Conservation (phyloP, 75 land plant genomes). For the Pinus tabuliformis region DNA sequence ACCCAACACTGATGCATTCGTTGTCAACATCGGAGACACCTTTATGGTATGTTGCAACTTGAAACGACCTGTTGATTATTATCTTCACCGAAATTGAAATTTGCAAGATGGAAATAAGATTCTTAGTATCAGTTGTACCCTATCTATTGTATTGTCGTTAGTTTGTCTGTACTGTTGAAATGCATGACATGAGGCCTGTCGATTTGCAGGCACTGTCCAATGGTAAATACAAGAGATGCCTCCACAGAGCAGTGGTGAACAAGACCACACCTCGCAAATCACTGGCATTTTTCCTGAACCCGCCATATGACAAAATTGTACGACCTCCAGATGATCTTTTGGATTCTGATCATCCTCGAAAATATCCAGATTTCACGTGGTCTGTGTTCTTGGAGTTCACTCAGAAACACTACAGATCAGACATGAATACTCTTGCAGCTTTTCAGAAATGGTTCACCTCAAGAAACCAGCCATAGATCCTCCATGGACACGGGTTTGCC, state of each 20-base stretch:
- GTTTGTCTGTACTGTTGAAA: no score
- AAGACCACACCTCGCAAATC: constrained; percentile 51
- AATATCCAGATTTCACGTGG: constrained; percentile 81
- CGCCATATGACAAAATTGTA: constrained; percentile 47
- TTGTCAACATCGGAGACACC: constrained; percentile 65
- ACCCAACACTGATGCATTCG: constrained; percentile 36
- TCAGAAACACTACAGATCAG: constrained; percentile 77
- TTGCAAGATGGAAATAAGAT: no score
- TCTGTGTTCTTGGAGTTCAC: constrained; percentile 58
- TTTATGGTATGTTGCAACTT: constrained; percentile 34
- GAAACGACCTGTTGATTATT: no score
- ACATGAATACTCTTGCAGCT: constrained; percentile 61
- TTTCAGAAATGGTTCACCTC: constrained; percentile 37
- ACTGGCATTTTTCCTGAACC: constrained; percentile 72
- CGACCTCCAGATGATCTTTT: constrained; percentile 48
- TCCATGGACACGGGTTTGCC: no score
- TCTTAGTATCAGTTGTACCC: no score
- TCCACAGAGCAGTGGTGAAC: constrained; percentile 79
- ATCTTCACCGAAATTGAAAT: no score
- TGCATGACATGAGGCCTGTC: no score
- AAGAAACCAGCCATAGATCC: no score
- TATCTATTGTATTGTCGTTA: no score
- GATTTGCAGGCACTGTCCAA: constrained; percentile 71
- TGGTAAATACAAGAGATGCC: constrained; percentile 75
- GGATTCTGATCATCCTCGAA: constrained; percentile 27